Evolutionary conservation across 352 stramenopile species (phyloP).

Genomic region (Phytophthora rubi): DNA sequence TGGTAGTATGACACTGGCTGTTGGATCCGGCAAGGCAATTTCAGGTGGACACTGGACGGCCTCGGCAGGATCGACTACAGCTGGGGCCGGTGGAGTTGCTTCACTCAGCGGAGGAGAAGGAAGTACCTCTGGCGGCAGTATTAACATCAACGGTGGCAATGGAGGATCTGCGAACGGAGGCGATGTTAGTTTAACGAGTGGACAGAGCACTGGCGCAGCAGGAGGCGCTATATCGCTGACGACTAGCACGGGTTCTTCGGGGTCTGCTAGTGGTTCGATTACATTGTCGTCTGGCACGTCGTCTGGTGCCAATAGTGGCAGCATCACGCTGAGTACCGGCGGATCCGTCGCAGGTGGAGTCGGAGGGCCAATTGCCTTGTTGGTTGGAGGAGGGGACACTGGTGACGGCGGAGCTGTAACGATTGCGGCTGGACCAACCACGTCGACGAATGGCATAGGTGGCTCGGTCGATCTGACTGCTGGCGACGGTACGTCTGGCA

Average conservation of each 20-base stretch:
- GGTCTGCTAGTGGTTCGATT: constrained; percentile 45
- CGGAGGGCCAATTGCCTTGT: constrained; percentile 46
- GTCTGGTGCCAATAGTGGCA: constrained; percentile 43
- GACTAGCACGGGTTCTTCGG: constrained; percentile 31
- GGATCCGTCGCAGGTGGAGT: constrained; percentile 33
- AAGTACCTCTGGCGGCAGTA: constrained; percentile 35
- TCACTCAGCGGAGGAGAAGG: constrained; percentile 41
- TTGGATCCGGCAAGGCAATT: constrained; percentile 33
- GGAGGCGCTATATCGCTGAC: constrained; percentile 38
- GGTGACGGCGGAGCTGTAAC: constrained; percentile 44
- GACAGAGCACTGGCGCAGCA: constrained; percentile 32
- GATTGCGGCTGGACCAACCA: constrained; percentile 54
- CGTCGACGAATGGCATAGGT: constrained; percentile 33
- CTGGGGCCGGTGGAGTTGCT: constrained; percentile 37
- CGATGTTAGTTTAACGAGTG: constrained; percentile 42
- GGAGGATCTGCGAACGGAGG: constrained; percentile 40
- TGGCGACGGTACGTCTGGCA: constrained; percentile 42
- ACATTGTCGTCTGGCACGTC: constrained; percentile 42
- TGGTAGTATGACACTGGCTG: constrained; percentile 43
- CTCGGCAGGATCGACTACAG: constrained; percentile 29
- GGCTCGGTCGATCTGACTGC: constrained; percentile 50
- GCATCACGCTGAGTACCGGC: constrained; percentile 41
- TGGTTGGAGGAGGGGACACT: constrained; percentile 43
- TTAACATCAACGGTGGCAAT: constrained; percentile 36
- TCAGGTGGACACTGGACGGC: constrained; percentile 34